Evolutionary conservation across 768 basidiomycete species (phyloP).

Genomic region (Cystofilobasidium ferigula): DNA sequence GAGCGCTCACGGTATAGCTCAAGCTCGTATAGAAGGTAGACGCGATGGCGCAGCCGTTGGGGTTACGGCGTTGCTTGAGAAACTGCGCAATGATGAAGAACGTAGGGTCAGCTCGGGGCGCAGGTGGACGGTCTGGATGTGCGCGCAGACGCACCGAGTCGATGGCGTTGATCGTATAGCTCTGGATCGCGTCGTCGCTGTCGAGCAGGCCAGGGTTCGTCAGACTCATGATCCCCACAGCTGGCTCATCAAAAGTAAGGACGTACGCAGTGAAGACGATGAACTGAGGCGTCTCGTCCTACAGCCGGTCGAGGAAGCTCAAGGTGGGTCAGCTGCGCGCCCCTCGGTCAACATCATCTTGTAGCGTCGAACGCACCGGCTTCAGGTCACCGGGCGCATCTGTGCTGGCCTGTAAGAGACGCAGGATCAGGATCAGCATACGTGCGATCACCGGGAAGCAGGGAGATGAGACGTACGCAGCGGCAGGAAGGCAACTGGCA

Average conservation of each 20-base stretch:
- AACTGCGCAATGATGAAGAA: not conserved
- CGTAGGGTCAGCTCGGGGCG: not conserved
- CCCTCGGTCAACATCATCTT: not conserved
- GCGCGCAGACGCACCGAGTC: conserved; percentile 43
- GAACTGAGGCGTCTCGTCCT: conserved; percentile 50
- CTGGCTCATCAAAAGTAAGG: not conserved
- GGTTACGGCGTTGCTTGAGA: conserved; percentile 1
- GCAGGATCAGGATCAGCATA: not conserved
- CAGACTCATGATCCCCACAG: too few relatives aligned
- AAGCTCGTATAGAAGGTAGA: conserved; percentile 65
- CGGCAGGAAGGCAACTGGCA: conserved; percentile 58
- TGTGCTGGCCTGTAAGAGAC: conserved; percentile 51
- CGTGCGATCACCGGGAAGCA: not conserved
- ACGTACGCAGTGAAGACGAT: conserved; percentile 55
- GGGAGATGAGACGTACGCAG: conserved; percentile 30
- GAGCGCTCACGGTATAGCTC: conserved; percentile 56
- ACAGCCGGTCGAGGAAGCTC: conserved; percentile 43
- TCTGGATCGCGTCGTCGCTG: conserved; percentile 50
- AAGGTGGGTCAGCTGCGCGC: not conserved
- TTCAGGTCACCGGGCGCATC: conserved; percentile 49
- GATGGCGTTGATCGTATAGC: conserved; percentile 61
- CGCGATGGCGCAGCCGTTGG: conserved; percentile 43
- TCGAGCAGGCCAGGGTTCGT: too few relatives aligned
- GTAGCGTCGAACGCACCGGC: not conserved
- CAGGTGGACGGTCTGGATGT: not conserved